Evolutionary conservation across 2,329 filamentous ascomycete species (phyloP).

Genomic region (Colletotrichum sp.): DNA sequence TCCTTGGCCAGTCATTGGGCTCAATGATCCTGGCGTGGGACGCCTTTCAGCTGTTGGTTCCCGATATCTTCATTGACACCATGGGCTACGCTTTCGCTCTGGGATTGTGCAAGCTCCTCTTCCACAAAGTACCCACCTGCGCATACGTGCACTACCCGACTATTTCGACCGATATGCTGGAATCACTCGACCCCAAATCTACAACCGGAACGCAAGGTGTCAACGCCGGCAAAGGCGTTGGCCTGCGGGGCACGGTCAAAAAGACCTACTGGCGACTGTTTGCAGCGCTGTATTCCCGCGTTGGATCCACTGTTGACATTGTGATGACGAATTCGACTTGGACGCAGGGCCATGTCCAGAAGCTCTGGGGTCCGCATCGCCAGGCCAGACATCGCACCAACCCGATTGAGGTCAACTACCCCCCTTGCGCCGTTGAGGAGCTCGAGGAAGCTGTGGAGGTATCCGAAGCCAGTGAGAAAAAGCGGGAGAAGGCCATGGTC

Average conservation of each 20-base stretch:
- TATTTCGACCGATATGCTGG: conserved; percentile 97
- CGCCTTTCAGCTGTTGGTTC: conserved; percentile 88
- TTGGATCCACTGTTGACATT: conserved; percentile 84
- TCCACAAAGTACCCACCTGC: conserved; percentile 79
- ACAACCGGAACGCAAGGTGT: conserved; percentile 70
- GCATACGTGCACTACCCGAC: conserved; percentile 98
- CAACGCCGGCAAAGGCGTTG: conserved; percentile 82
- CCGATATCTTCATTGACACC: conserved; percentile 94
- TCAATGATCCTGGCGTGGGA: conserved; percentile 89
- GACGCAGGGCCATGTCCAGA: conserved; percentile 84
- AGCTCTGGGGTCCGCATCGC: conserved; percentile 74
- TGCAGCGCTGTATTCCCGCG: conserved; percentile 79
- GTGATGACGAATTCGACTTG: conserved; percentile 98
- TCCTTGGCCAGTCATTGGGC: conserved; percentile 91
- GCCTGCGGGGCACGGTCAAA: conserved; percentile 74
- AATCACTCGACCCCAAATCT: conserved; percentile 72
- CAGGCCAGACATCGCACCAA: conserved; percentile 46
- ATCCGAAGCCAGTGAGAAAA: conserved; percentile 69
- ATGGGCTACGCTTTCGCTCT: conserved; percentile 97
- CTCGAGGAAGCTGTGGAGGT: conserved; percentile 78
- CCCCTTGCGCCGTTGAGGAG: conserved; percentile 88
- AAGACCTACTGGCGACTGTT: conserved; percentile 87
- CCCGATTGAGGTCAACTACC: conserved; percentile 81
- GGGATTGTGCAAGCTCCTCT: conserved; percentile 82
- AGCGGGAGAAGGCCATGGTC: conserved; percentile 75